Evolutionary conservation across 352 stramenopile species (phyloP).

Genomic region (Phytophthora vignae): DNA sequence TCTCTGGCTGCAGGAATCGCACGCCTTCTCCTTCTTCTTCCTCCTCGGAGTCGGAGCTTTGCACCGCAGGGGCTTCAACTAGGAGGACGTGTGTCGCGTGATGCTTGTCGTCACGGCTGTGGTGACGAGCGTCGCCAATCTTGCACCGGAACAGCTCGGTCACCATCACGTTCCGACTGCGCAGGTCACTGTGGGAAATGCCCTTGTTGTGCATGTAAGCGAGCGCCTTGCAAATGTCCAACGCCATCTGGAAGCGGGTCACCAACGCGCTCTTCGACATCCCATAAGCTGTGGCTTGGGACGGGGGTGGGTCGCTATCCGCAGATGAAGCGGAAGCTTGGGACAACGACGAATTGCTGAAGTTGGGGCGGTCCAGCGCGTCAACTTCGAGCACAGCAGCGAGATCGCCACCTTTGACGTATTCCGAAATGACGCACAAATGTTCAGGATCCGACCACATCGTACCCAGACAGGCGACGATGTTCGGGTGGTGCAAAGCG

Average conservation of each 20-base stretch:
- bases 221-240: conserved; percentile 64
- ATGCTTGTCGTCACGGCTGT: conserved; percentile 40
- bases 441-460: conserved; percentile 75
- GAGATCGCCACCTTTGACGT: conserved; percentile 66
- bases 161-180: conserved; percentile 76
- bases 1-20: conserved; percentile 42
- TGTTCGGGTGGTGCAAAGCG: conserved; percentile 66
- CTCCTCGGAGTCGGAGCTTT: conserved; percentile 37
- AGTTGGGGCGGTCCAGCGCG: conserved; percentile 40
- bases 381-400: conserved; percentile 61
- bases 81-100: conserved; percentile 29
- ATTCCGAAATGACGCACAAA: conserved; percentile 77
- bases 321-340: conserved; percentile 15
- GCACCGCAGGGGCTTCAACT: conserved; percentile 8
- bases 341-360: conserved; percentile 23
- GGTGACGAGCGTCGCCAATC: conserved; percentile 60
- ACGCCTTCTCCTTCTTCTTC: conserved; percentile 45
- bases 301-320: conserved; percentile 15
- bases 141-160: conserved; percentile 65
- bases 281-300: conserved; percentile 22
- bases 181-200: conserved; percentile 68
- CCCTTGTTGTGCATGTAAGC: conserved; percentile 60
- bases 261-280: conserved; percentile 40
- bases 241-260: conserved; percentile 64
- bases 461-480: conserved; percentile 74